These are phyloP conservation scores for Cetradonia linearis DNA, from an alignment of 495 filamentous ascomycete genomes.

Conservation along the genomic window DNA sequence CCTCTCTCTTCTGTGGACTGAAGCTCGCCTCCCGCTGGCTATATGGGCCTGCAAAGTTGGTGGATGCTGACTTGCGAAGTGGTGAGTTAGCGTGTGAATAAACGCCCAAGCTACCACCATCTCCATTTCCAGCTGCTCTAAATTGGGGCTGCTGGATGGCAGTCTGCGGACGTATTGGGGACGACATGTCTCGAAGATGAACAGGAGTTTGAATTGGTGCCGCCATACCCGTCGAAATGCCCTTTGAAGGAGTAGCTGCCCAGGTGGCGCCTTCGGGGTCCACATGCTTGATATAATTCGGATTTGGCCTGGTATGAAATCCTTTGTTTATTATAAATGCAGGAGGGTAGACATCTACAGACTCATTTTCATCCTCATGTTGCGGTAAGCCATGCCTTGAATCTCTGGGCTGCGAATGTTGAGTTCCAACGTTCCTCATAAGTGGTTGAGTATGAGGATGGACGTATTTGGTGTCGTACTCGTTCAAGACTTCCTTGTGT, in stretches of 20 bases:
- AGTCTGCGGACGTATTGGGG: constrained; percentile 38
- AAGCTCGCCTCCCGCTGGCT: constrained; percentile 33
- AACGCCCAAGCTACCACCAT: constrained; percentile 73
- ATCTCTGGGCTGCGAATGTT: constrained; percentile 42
- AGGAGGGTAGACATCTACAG: constrained; percentile 65
- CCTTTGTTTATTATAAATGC: constrained; percentile 67
- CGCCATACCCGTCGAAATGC: constrained; percentile 22
- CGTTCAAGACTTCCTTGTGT: constrained; percentile 82
- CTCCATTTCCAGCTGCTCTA: constrained; percentile 38
- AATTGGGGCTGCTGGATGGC: constrained; percentile 51
- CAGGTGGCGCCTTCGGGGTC: constrained; percentile 49
- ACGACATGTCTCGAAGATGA: constrained; percentile 42
- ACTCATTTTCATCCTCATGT: constrained; percentile 34
- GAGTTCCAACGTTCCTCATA: constrained; percentile 74
- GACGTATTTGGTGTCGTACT: constrained; percentile 94
- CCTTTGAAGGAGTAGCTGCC: constrained; percentile 15
- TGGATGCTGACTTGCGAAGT: constrained; percentile 52
- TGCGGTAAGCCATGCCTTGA: constrained; percentile 24
- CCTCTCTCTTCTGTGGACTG: constrained; percentile 30
- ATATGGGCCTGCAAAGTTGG: constrained; percentile 35
- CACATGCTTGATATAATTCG: constrained; percentile 70
- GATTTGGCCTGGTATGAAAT: constrained; percentile 79
- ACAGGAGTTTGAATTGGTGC: constrained; percentile 37
- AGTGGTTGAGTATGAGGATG: constrained; percentile 75
- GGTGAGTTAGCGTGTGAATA: constrained; percentile 75